Evolutionary conservation across 2,329 filamentous ascomycete genomes (phyloP).

Genomic region (Scedosporium dehoogii): DNA sequence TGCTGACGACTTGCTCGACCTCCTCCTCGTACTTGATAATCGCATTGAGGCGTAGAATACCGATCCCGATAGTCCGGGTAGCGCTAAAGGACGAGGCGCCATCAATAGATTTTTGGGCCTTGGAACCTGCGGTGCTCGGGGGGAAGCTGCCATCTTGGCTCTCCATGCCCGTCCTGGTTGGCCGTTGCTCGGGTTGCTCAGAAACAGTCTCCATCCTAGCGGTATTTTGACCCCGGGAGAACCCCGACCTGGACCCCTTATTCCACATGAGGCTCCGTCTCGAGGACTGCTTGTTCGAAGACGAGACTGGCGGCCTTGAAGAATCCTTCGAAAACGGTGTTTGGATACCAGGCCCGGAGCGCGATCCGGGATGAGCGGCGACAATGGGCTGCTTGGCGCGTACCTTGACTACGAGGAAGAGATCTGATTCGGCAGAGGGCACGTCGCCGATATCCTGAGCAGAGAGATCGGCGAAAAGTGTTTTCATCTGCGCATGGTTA

Average conservation of each 20-base stretch:
- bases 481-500: constrained; percentile 62
- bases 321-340: constrained; percentile 30
- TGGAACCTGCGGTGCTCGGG: constrained; percentile 48
- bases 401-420: constrained; percentile 79
- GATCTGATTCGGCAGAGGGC: constrained; percentile 54
- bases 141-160: constrained; percentile 35
- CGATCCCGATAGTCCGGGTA: constrained; percentile 61
- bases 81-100: constrained; percentile 18
- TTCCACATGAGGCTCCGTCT: constrained; percentile 64
- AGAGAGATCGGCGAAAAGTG: constrained; percentile 79
- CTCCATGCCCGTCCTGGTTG: constrained; percentile 22
- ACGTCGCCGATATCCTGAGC: constrained; percentile 60
- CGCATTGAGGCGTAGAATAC: constrained; percentile 64
- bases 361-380: constrained; percentile 35
- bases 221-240: constrained; percentile 38
- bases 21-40: constrained; percentile 69
- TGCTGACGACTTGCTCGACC: constrained; percentile 62
- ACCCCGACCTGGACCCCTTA: constrained; percentile 44
- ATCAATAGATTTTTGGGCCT: constrained; percentile 28
- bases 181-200: constrained; percentile 36
- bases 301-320: constrained; percentile 34
- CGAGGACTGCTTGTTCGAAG: constrained; percentile 41
- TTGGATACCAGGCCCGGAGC: constrained; percentile 37
- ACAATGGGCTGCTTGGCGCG: constrained; percentile 47
- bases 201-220: constrained; percentile 46